Evolutionary conservation across 495 filamentous ascomycete species (phyloP).

Genomic region (Podospora appendiculata): DNA sequence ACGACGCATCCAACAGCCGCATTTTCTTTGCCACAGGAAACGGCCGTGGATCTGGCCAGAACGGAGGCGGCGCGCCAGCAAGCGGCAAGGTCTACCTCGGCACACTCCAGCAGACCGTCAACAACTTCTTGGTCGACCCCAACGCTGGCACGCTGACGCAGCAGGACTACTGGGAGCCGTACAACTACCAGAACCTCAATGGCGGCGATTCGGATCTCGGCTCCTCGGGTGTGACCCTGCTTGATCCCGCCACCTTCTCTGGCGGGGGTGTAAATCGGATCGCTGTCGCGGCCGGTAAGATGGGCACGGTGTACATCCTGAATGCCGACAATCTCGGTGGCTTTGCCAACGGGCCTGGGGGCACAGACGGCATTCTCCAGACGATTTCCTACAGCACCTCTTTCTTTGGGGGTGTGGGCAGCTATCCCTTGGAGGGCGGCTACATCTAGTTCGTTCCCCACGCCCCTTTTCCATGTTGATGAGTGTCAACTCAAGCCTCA

Average conservation of each 20-base stretch:
- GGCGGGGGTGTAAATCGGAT: slow-evolving; percentile 28
- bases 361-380: slow-evolving; percentile 22
- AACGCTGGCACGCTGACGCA: slow-evolving; percentile 22
- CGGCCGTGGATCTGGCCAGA: slow-evolving; percentile 26
- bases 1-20: slow-evolving; percentile 19
- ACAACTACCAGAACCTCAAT: slow-evolving; percentile 30
- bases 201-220: slow-evolving; percentile 32
- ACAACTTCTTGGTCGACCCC: slow-evolving; percentile 18
- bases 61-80: slow-evolving; percentile 16
- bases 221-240: slow-evolving; percentile 27
- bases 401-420: slow-evolving; percentile 37
- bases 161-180: slow-evolving; percentile 35
- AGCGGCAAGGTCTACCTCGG: slow-evolving; percentile 20
- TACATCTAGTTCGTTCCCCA: slow-evolving; percentile 32
- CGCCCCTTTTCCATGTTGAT: neutral
- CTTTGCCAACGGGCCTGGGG: slow-evolving; percentile 31
- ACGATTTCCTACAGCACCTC: slow-evolving; percentile 29
- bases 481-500: neutral
- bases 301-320: slow-evolving; percentile 34
- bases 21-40: slow-evolving; percentile 38
- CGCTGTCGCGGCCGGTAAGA: slow-evolving; percentile 32
- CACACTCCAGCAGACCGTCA: slow-evolving; percentile 29
- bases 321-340: slow-evolving; percentile 41
- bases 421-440: slow-evolving; percentile 39
- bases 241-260: slow-evolving; percentile 33